Evolutionary conservation across 495 filamentous ascomycete species (phyloP).

Genomic region (Neurospora sp.): DNA sequence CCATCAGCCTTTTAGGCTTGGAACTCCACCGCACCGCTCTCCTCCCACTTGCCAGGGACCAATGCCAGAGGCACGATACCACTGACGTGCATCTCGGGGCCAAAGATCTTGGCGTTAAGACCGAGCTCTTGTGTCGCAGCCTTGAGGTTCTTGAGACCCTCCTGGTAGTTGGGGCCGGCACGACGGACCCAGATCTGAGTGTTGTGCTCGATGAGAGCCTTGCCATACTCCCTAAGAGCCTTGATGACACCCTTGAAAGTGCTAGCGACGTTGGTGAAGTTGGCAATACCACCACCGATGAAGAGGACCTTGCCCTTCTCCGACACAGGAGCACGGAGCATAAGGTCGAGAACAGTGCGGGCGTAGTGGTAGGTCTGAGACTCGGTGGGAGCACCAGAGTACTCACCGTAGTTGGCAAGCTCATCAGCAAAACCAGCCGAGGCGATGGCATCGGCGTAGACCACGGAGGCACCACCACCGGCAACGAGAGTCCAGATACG

Average conservation of each 20-base stretch:
- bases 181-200: constrained; percentile 99
- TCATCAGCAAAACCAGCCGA: constrained; percentile 91
- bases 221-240: constrained; percentile 84
- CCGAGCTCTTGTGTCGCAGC: constrained; percentile 85
- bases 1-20: constrained; percentile 27
- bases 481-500: constrained; percentile 97
- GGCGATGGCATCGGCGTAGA: constrained; percentile 98
- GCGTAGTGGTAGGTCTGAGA: constrained; percentile 98
- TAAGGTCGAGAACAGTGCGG: constrained; percentile 89
- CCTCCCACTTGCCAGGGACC: constrained; percentile 43
- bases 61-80: constrained; percentile 57
- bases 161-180: constrained; percentile 98
- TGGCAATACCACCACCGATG: constrained; percentile 99
- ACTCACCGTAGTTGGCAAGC: constrained; percentile 99
- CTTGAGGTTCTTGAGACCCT: constrained; percentile 99
- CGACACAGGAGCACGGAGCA: constrained; percentile 82
- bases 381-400: constrained; percentile 97
- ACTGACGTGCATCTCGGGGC: constrained; percentile 84
- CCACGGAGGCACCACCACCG: constrained; percentile 98
- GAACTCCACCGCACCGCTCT: constrained; percentile 45
- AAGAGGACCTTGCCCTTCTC: constrained; percentile 96
- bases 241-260: constrained; percentile 99
- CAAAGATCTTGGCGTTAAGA: constrained; percentile 91
- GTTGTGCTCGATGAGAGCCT: constrained; percentile 85
- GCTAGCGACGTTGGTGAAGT: constrained; percentile 95